Percentiles rank a stretch among this genome's conserved stretches.
phyloP scores from a whole-genome alignment of 805 yeast genomes.

The Candida xyloterini region DNA sequence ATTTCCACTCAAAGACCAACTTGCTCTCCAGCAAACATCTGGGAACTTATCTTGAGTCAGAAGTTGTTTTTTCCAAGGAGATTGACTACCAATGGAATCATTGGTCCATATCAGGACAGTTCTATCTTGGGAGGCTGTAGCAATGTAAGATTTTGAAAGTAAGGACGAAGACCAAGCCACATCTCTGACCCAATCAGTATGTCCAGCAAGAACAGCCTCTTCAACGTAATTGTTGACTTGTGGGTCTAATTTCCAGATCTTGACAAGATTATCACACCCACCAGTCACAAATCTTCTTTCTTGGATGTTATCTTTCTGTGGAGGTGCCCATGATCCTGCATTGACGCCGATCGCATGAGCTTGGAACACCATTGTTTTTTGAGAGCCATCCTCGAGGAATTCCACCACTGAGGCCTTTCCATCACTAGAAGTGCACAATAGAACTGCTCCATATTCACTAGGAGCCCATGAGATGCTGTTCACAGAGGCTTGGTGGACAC shows the following conservation, averaged over 20 bases:
- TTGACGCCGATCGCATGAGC: slow-evolving; percentile 96
- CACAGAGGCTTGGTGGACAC: slow-evolving; percentile 89
- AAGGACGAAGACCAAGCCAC: slow-evolving; percentile 97
- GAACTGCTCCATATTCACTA: slow-evolving; percentile 90
- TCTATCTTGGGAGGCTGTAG: slow-evolving; percentile 95
- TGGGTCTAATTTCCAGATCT: slow-evolving; percentile 77
- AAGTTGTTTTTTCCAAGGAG: slow-evolving; percentile 71
- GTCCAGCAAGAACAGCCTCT: slow-evolving; percentile 83
- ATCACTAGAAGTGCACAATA: slow-evolving; percentile 88
- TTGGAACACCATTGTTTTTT: slow-evolving; percentile 56
- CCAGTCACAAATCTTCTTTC: slow-evolving; percentile 84
- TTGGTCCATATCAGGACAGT: slow-evolving; percentile 95
- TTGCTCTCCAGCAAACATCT: slow-evolving; percentile 97
- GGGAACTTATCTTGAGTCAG: slow-evolving; percentile 82
- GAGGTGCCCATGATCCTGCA: slow-evolving; percentile 93
- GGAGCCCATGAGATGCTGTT: slow-evolving; percentile 97
- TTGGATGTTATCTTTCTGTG: slow-evolving; percentile 36
- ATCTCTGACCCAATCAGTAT: slow-evolving; percentile 97
- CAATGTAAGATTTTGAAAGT: slow-evolving; percentile 82
- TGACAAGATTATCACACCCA: slow-evolving; percentile 92
- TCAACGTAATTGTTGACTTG: slow-evolving; percentile 55
- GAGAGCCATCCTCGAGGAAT: slow-evolving; percentile 84
- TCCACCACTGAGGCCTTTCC: slow-evolving; percentile 90
- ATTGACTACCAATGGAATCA: slow-evolving; percentile 27
- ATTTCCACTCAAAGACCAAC: slow-evolving; percentile 96